Evolutionary conservation across 441 rosid species (phyloP).

Genomic region (Omphalea diandra): DNA sequence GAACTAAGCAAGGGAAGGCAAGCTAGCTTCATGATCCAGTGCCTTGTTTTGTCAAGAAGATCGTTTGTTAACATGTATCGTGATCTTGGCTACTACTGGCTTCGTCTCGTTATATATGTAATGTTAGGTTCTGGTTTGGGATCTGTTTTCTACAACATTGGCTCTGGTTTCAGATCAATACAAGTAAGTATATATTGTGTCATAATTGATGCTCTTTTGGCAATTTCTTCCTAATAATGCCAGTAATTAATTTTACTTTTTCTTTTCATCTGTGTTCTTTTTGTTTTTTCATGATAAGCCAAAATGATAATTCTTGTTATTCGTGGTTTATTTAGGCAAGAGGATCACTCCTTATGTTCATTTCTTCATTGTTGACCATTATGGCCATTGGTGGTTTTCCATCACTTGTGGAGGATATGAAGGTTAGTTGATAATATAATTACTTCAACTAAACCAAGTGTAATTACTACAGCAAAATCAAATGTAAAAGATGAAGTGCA

Average conservation of each 20-base stretch:
- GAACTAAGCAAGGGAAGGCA: slow-evolving; percentile 31
- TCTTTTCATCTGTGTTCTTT: background rate
- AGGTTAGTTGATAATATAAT: slow-evolving; percentile 27
- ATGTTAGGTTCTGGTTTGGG: slow-evolving; percentile 40
- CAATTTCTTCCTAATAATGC: background rate
- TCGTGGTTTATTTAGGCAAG: slow-evolving; percentile 34
- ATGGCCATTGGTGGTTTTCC: slow-evolving; percentile 64
- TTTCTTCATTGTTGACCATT: slow-evolving; percentile 42
- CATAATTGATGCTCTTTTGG: background rate
- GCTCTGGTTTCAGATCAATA: slow-evolving; percentile 39
- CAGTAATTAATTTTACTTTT: too few relatives aligned
- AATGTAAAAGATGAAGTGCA: background rate
- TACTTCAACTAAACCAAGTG: too few relatives aligned
- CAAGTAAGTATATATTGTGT: slow-evolving; percentile 23
- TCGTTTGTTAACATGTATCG: slow-evolving; percentile 64
- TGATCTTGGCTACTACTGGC: slow-evolving; percentile 63
- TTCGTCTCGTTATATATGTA: slow-evolving; percentile 48
- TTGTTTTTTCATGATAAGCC: background rate
- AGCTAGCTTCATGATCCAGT: slow-evolving; percentile 45
- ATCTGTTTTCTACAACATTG: slow-evolving; percentile 39
- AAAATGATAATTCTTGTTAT: background rate
- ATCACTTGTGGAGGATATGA: slow-evolving; percentile 57
- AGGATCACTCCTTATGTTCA: slow-evolving; percentile 49
- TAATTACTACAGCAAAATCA: too few relatives aligned
- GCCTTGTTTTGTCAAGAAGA: slow-evolving; percentile 42